phyloP scores from a whole-genome alignment of 2,329 filamentous ascomycete genomes.

The Trichophaea hybrida region DNA sequence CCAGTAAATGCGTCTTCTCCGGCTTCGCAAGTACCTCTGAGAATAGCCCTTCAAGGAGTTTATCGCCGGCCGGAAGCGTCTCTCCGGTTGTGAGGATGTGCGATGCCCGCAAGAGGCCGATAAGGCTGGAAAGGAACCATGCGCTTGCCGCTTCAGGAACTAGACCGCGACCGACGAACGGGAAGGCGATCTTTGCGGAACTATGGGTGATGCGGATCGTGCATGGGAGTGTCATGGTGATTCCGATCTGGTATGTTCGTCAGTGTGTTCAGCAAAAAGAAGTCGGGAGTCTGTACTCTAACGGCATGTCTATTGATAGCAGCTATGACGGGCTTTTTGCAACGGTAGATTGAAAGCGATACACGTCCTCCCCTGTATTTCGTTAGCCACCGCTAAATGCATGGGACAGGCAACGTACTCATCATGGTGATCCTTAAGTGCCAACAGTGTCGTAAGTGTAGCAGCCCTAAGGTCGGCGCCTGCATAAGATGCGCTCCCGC shows the following conservation, averaged over 20 bases:
- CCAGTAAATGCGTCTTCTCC: conserved; percentile 56
- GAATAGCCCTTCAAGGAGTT: conserved; percentile 47
- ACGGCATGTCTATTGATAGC: conserved; percentile 47
- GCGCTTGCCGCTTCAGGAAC: conserved; percentile 57
- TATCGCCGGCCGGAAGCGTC: conserved; percentile 41
- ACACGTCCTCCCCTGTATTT: conserved; percentile 38
- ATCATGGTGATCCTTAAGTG: background rate
- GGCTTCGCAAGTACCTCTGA: conserved; percentile 46
- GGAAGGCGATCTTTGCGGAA: conserved; percentile 55
- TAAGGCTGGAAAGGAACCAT: conserved; percentile 56
- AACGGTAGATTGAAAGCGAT: conserved; percentile 42
- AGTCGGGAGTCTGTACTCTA: conserved; percentile 33
- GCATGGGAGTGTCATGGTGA: conserved; percentile 47
- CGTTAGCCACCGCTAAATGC: background rate
- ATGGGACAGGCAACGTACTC: background rate
- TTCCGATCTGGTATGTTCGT: conserved; percentile 30
- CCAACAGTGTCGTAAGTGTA: too few species aligned
- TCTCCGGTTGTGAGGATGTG: conserved; percentile 53
- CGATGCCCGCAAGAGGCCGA: conserved; percentile 49
- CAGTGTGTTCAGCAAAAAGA: background rate
- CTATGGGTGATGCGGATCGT: conserved; percentile 40
- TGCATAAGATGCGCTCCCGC: background rate
- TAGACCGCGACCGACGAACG: conserved; percentile 56
- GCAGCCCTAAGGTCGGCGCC: background rate
- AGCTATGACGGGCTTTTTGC: conserved; percentile 44